Evolutionary conservation across 2,329 filamentous ascomycete genomes (phyloP).

Genomic region (Aplosporella prunicola): DNA sequence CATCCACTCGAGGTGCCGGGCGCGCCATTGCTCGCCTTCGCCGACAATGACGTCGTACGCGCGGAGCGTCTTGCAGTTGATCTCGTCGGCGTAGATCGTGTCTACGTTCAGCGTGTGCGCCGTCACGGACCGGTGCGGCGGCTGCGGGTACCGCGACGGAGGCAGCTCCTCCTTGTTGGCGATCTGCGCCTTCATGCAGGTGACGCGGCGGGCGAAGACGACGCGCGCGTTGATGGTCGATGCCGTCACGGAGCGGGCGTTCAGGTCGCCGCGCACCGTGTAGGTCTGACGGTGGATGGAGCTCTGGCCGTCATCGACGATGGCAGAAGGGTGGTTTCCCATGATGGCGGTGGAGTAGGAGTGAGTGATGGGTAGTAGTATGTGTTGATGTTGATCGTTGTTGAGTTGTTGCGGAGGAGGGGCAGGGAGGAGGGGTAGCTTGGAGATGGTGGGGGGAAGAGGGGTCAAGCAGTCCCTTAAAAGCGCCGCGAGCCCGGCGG

Average conservation of each 20-base stretch:
- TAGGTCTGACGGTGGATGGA: constrained; percentile 6
- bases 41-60: constrained; percentile 6
- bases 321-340: constrained; percentile 8
- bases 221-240: constrained; percentile 6
- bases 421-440: neutral
- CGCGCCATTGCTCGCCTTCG: constrained; percentile 4
- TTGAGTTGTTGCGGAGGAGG: too few species aligned
- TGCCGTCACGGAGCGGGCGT: constrained; percentile 4
- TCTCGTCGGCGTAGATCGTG: constrained; percentile 9
- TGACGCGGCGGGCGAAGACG: constrained; percentile 4
- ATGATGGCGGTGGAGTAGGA: neutral
- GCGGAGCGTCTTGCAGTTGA: constrained; percentile 29
- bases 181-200: constrained; percentile 3
- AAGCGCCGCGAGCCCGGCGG: neutral
- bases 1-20: constrained; percentile 3
- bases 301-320: constrained; percentile 7
- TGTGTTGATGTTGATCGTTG: neutral
- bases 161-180: neutral
- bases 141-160: constrained; percentile 1
- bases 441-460: neutral
- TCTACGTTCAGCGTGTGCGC: constrained; percentile 5
- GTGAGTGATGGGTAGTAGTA: neutral
- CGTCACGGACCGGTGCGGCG: constrained; percentile 5
- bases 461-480: neutral
- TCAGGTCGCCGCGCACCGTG: constrained; percentile 5